These are phyloP conservation scores for Tuber aestivum DNA, from an alignment of 495 filamentous ascomycete species.

Conservation along the genomic window DNA sequence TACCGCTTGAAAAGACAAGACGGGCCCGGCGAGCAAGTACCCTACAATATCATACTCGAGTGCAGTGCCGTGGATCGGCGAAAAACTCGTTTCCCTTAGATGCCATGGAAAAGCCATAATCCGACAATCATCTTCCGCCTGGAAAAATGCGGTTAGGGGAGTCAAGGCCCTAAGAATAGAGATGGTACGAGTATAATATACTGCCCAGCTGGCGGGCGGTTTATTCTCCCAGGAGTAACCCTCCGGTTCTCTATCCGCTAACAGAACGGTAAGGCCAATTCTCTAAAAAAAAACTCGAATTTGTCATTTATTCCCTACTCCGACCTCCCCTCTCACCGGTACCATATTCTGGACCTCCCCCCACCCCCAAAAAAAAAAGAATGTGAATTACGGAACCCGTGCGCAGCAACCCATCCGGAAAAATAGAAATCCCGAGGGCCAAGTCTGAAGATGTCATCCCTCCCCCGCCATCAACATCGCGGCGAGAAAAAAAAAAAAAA, in stretches of 20 bases:
- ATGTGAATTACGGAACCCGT: neutral
- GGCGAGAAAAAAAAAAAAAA: neutral
- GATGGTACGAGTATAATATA: too few relatives aligned
- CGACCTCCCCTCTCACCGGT: too few relatives aligned
- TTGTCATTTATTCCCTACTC: neutral
- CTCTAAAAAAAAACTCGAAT: neutral
- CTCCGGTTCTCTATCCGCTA: neutral
- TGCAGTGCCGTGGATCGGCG: neutral
- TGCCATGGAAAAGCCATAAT: neutral
- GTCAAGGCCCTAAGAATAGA: neutral
- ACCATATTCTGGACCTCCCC: neutral
- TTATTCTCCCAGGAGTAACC: neutral
- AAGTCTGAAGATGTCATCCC: neutral
- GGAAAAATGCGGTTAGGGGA: neutral
- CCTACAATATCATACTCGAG: too few relatives aligned
- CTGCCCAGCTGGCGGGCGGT: neutral
- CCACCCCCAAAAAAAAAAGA: neutral
- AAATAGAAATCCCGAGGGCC: neutral
- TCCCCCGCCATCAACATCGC: neutral
- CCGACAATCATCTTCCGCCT: neutral
- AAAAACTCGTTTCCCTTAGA: neutral
- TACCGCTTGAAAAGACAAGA: neutral
- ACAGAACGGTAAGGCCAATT: neutral
- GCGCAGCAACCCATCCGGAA: neutral
- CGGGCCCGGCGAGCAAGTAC: neutral